Evolutionary conservation across 129 eudicot species (phyloP), one percentile per base, ranked within the genome.

Genomic region (Saposhnikovia divaricata): DNA sequence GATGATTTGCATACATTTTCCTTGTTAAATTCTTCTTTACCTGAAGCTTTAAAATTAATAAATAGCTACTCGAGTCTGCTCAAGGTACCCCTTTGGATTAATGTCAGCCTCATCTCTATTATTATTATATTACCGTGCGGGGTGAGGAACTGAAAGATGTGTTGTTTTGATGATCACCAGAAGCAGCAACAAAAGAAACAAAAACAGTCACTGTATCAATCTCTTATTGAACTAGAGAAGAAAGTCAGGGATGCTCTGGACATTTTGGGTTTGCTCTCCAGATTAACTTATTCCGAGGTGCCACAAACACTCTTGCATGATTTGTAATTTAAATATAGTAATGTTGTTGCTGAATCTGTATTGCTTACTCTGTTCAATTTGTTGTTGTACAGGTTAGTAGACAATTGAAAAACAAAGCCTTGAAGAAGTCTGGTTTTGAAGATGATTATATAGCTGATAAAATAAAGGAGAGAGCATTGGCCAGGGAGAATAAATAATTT

Each of bases 201-300:
- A 71, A 84, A 86, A 53, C 69, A 87, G 15, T 81, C 90, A 4
- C n/a, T n/a, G 61, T 46, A 84, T 3, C 76, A 82, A 85, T 82
- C 90, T 45, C 96, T 92, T 25, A 72, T 59, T 55, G 89, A 85
- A 55, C 74, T 95, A 9, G 88, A 86, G 88, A 82, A 87, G 71
- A 86, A 78, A 82, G 81, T 86, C 78, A 87, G 70, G 72, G 81
- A 40, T 16, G 91, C 92, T 65, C 76, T 95, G 87, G 89, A 86
- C 39, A 88, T 86, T 37, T 84, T 95, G 42, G 99, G 99, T 51
- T 83, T 92, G 80, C 90, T 89, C 45, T n/a, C n/a, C n/a, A n/a
- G n/a, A n/a, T n/a, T n/a, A n/a, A n/a, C n/a, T n/a, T 90, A 87
- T 71, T 43, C 93, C 27, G 93, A 94, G 97, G 97, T 94, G 81